These are phyloP conservation scores for Camillea tinctor DNA, from an alignment of 2,329 filamentous ascomycete species.

Conservation along the genomic window DNA sequence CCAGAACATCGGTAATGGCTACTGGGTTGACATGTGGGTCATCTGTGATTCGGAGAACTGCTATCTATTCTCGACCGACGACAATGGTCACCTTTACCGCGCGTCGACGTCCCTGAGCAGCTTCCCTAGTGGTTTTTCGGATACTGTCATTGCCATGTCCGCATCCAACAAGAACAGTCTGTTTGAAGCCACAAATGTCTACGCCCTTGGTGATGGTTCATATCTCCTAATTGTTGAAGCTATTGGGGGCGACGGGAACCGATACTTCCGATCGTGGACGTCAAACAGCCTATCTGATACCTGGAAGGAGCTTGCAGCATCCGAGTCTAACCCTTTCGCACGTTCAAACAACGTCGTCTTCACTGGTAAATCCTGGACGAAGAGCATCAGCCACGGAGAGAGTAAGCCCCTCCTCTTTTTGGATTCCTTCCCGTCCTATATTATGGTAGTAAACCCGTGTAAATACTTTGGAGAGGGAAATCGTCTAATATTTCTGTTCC, in stretches of 20 bases:
- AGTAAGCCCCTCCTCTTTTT: no score
- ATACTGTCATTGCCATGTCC: constrained; percentile 35
- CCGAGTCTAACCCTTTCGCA: constrained; percentile 38
- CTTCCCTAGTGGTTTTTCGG: constrained; percentile 37
- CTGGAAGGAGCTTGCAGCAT: constrained; percentile 36
- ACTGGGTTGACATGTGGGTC: constrained; percentile 41
- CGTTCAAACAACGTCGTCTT: constrained; percentile 38
- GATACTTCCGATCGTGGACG: constrained; percentile 42
- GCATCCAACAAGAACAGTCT: constrained; percentile 30
- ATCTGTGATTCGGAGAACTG: constrained; percentile 37
- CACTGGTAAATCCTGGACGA: constrained; percentile 34
- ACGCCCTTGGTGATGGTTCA: constrained; percentile 28
- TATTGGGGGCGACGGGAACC: constrained; percentile 32
- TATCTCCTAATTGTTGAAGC: constrained; percentile 41
- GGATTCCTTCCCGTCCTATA: no score
- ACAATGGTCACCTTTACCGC: constrained; percentile 41
- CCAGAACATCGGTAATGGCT: constrained; percentile 34
- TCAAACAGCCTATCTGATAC: constrained; percentile 30
- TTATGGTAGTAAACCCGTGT: no score
- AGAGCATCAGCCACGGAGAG: constrained; percentile 34
- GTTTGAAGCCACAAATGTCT: constrained; percentile 31
- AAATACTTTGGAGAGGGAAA: no score
- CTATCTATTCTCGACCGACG: constrained; percentile 41
- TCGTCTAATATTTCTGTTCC: no score
- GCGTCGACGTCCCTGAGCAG: constrained; percentile 32